Evolutionary conservation across 2,329 filamentous ascomycete species (phyloP).

Genomic region (Volutella citrinella): DNA sequence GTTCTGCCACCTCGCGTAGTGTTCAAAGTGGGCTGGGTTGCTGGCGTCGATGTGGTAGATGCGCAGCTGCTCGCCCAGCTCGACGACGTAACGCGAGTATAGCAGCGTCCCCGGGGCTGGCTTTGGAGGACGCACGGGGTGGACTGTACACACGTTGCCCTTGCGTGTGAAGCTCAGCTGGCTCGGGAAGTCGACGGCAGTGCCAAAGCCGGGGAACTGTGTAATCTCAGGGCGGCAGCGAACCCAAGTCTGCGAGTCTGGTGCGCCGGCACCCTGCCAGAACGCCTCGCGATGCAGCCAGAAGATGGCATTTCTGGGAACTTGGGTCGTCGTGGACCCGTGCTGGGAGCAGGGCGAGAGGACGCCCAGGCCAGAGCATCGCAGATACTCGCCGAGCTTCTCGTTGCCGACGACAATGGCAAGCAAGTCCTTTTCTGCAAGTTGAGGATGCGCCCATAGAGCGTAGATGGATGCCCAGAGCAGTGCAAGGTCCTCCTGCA

Average conservation of each 20-base stretch:
- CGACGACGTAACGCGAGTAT: conserved; percentile 26
- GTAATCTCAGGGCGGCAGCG: conserved; percentile 21
- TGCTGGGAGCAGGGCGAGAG: too few species aligned
- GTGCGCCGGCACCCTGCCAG: conserved; percentile 25
- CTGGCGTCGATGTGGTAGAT: conserved; percentile 25
- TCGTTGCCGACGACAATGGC: conserved; percentile 9
- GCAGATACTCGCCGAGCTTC: too few species aligned
- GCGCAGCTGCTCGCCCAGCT: conserved; percentile 23
- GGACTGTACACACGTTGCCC: conserved; percentile 27
- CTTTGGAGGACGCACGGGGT: conserved; percentile 24
- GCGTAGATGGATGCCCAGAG: conserved; percentile 13
- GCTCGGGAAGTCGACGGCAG: conserved; percentile 19
- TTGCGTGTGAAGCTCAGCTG: conserved; percentile 24
- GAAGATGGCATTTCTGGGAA: conserved; percentile 10
- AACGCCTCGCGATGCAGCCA: conserved; percentile 22
- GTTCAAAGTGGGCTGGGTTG: conserved; percentile 21
- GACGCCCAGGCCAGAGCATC: too few species aligned
- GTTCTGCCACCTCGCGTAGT: conserved; percentile 25
- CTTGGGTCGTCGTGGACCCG: too few species aligned
- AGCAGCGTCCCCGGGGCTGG: conserved; percentile 20
- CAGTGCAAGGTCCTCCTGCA: too few species aligned
- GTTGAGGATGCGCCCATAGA: conserved; percentile 10
- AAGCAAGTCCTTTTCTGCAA: conserved; percentile 8
- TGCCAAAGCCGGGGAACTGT: conserved; percentile 22
- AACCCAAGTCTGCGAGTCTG: conserved; percentile 23